A percentile compares a stretch with the other conserved stretches of the same genome.
Conservation (phyloP, 495 filamentous ascomycete species). For the Penicillium malachiteum region DNA sequence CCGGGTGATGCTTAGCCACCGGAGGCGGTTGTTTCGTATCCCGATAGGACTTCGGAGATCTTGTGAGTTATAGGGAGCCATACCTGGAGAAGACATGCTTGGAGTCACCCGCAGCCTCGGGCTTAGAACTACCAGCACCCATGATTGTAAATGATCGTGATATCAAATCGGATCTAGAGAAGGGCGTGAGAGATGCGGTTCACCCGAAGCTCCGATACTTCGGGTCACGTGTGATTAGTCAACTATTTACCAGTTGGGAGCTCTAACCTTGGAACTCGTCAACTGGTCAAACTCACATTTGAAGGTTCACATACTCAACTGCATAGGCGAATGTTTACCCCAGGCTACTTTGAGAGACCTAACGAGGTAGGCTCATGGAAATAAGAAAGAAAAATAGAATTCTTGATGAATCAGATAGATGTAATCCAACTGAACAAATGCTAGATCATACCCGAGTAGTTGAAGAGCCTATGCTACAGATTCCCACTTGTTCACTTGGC, state of each 20-base stretch:
- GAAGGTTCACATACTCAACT: no score
- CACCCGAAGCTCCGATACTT: slow-evolving; percentile 29
- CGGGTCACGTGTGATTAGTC: slow-evolving; percentile 22
- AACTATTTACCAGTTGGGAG: not conserved
- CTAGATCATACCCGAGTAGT: no score
- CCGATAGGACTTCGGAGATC: slow-evolving; percentile 6
- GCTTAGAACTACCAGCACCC: slow-evolving; percentile 55
- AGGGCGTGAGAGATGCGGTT: slow-evolving; percentile 17
- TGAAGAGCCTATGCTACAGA: no score
- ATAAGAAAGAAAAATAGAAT: no score
- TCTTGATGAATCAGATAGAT: no score
- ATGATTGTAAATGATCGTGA: slow-evolving; percentile 32
- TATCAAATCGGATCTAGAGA: slow-evolving; percentile 16
- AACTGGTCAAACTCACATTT: no score
- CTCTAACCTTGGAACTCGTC: no score
- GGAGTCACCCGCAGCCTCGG: slow-evolving; percentile 46
- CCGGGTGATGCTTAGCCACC: slow-evolving; percentile 2
- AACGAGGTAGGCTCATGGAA: no score
- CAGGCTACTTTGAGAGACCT: no score
- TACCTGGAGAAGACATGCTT: slow-evolving; percentile 56
- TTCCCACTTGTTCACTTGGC: no score
- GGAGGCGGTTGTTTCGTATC: slow-evolving; percentile 11
- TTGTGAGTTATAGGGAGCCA: slow-evolving; percentile 1
- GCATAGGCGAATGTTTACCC: no score
- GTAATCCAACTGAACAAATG: no score